Base-by-base conservation (phyloP, 176 grass and related monocot genomes). In the Musa beccarii region DNA sequence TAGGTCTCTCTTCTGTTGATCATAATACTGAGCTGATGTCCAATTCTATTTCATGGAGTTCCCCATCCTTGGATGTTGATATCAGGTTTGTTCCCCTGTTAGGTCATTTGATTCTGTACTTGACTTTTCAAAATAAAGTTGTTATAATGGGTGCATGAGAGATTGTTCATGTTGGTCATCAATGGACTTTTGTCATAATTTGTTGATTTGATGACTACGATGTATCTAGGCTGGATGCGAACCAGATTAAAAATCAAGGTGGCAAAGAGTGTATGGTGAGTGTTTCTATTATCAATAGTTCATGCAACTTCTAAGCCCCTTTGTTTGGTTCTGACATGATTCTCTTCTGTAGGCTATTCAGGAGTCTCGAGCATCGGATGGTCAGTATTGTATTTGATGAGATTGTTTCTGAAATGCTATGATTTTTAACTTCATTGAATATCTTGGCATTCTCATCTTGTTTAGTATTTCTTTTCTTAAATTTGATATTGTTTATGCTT, bases 271-370 rank as follows among this genome's bases (percentile, higher is more conserved):
- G 10, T 49, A 52, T 8, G 49, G 68, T 70, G 49, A 21, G 68
- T 51, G 20, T 70, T 11, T 51, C 51, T 34, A n/a, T 21, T 20
- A 51, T 70, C 19, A 20, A 43, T n/a, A 61, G 9, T 61, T 20
- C 20, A 51, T 70, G 15, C 25, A 51, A 56, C 21, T 25, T 56
- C 24, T 74, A 29, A 10, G 0, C 3, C 13, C 25, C 25, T 56
- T 34, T 16, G 12, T 17, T 28, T 56, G 72, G 21, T 56, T 74
- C 21, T 74, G 53, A 74, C 72, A 56, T 24, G 12, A 74, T 17
- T 74, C 53, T 56, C 57, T 55, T 59, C 12, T 57, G 57, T 24
- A 74, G 72, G 72, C 66, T 68, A 11, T 74, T 74, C 72, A 74
- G 22, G 72, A 74, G 16, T 56, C 72, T 17, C 52, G 11, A 59